Conservation (phyloP, 495 filamentous ascomycete species). For the Penicillium psychrofluorescens region DNA sequence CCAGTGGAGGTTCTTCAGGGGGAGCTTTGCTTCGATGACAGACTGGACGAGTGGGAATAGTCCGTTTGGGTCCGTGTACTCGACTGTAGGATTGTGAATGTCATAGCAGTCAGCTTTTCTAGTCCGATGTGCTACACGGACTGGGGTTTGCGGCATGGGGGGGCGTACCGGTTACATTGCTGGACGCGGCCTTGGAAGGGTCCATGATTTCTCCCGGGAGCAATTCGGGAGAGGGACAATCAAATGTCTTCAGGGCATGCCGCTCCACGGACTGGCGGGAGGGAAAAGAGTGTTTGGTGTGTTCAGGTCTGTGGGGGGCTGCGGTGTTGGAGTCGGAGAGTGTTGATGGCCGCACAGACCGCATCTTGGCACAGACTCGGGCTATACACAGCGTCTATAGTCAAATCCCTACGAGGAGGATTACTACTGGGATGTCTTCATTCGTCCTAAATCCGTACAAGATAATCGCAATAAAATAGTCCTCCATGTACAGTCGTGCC, state of each 20-base stretch:
- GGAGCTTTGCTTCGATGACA: conserved; percentile 68
- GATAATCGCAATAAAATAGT: background rate
- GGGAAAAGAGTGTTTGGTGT: too few species aligned
- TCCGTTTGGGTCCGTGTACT: conserved; percentile 83
- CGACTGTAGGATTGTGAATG: conserved; percentile 23
- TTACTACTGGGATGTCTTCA: too few species aligned
- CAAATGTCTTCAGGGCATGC: conserved; percentile 21
- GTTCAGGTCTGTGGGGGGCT: too few species aligned
- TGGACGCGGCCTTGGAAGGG: conserved; percentile 39
- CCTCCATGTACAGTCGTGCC: conserved; percentile 24
- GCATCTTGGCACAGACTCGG: too few species aligned
- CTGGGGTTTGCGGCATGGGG: background rate
- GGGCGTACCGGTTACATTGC: conserved; percentile 44
- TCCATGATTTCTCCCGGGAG: conserved; percentile 35
- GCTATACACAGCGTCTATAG: too few species aligned
- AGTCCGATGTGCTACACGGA: background rate
- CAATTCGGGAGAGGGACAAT: conserved; percentile 22
- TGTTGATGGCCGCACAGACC: too few species aligned
- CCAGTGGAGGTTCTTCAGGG: conserved; percentile 93
- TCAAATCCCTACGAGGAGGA: too few species aligned
- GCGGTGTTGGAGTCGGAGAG: too few species aligned
- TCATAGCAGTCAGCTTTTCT: background rate
- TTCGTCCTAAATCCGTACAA: too few species aligned
- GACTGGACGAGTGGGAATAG: conserved; percentile 75
- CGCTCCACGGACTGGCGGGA: conserved; percentile 5